phyloP scores from a whole-genome alignment of 176 grass and related monocot genomes.

The Typha latifolia region DNA sequence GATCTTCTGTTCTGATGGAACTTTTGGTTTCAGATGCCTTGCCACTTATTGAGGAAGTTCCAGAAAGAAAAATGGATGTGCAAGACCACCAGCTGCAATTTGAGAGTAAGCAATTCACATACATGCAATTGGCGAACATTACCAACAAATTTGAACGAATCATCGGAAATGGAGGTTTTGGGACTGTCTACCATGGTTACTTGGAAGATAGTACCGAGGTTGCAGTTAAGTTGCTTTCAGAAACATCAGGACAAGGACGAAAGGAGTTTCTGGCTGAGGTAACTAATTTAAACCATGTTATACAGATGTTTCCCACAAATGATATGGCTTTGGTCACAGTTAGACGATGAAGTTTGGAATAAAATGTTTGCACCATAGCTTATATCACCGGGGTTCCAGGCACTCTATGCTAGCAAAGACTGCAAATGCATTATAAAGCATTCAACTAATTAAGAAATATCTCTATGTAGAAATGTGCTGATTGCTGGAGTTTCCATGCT shows the following conservation, averaged over 20 bases:
- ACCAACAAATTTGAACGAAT: constrained; percentile 20
- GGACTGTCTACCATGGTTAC: constrained; percentile 13
- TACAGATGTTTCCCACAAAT: too few species aligned
- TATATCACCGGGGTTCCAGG: too few species aligned
- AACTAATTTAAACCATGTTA: background rate
- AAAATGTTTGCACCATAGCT: too few species aligned
- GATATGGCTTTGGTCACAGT: too few species aligned
- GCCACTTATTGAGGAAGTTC: background rate
- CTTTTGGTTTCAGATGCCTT: background rate
- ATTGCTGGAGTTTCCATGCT: too few species aligned
- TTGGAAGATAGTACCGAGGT: constrained; percentile 9
- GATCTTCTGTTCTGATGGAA: background rate
- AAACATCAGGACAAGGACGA: constrained; percentile 1
- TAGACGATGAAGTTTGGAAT: too few species aligned
- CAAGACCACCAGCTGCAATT: background rate
- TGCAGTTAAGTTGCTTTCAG: constrained; percentile 16
- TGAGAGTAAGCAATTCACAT: constrained; percentile 11
- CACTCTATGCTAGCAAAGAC: too few species aligned
- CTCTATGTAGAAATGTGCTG: too few species aligned
- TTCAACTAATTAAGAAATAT: too few species aligned
- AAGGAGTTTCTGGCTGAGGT: constrained; percentile 24
- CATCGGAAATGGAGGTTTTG: constrained; percentile 24
- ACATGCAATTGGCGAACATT: constrained; percentile 12
- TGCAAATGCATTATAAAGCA: too few species aligned
- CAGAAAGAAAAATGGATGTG: background rate